Evolutionary conservation across 345 rosid species (phyloP), one percentile per base, ranked within the genome.

Genomic region (Turnera subulata): DNA sequence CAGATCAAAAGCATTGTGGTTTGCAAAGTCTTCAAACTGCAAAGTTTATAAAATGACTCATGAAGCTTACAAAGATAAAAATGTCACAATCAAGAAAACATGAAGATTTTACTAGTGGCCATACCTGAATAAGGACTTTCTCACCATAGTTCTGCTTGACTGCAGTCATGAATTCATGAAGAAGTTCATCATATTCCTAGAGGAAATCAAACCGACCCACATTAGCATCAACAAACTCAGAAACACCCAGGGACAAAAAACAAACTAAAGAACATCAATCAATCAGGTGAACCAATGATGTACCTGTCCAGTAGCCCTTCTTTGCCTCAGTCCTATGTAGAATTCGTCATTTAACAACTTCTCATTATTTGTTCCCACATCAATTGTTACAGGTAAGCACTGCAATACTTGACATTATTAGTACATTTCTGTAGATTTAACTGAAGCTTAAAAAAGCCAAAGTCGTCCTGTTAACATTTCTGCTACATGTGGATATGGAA

Each of bases 361-460:
- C 84, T 89, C 95, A 44, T 92, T 92, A 79, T 92, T 93, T 63
- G 99, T 93, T 56, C 99, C 99, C 37, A 93, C 99, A 78, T 93
- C 99, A 68, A 93, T 89, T 50, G 99, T 92, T 10, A 93, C 67
- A 50, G 99, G 99, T 66, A 93, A 77, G 78, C 99, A 93, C 99
- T 93, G 85, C 59, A 74, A 35, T n/a, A 40, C 44, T 18, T 19
- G 17, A 46, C 46, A 50, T 16, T 25, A 56, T 23, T 49, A 38
- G 5, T 3, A 48, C 15, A 20, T 32, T 9, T 2, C 2, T 53
- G 4, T 29, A 29, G 8, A 3, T 29, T 8, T 29, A 29, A 29
- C 8, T 4, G 35, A 29, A 29, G 8, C 35, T 29, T 29, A 29
- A 29, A 29, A 29, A 29, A 3, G 35, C 35, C 35, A 29, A 29